phyloP scores from a whole-genome alignment of 331 rosid species.

The Phaseolus coccineus region DNA sequence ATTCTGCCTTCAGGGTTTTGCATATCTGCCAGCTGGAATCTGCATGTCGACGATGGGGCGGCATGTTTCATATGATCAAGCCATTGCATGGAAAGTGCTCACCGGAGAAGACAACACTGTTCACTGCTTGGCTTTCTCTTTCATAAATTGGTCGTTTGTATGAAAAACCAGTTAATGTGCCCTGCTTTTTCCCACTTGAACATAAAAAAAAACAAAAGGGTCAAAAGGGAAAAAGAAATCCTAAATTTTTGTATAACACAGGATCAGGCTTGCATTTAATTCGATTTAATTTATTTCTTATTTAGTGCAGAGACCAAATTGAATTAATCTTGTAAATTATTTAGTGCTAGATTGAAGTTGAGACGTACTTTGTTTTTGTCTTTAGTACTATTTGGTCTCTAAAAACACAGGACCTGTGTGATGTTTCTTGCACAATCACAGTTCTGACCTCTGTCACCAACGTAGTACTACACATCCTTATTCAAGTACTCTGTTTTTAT shows the following conservation, averaged over 20 bases:
- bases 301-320: constrained; percentile 45
- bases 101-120: constrained; percentile 72
- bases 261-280: constrained; percentile 47
- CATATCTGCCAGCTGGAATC: constrained; percentile 81
- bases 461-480: background rate
- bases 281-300: constrained; percentile 56
- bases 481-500: background rate
- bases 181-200: constrained; percentile 33
- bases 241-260: constrained; percentile 46
- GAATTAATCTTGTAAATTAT: constrained; percentile 46
- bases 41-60: constrained; percentile 96
- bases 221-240: constrained; percentile 25
- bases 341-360: constrained; percentile 46
- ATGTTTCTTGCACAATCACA: background rate
- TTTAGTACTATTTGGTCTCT: background rate
- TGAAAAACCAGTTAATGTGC: constrained; percentile 50
- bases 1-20: constrained; percentile 65
- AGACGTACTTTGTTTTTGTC: constrained; percentile 31
- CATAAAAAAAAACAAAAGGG: constrained; percentile 33
- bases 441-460: constrained; percentile 1
- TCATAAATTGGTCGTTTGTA: constrained; percentile 96
- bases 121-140: constrained; percentile 91
- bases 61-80: constrained; percentile 86
- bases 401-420: background rate
- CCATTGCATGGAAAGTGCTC: constrained; percentile 89